Percentiles rank a stretch among this genome's conserved stretches.
phyloP scores from a whole-genome alignment of 352 stramenopile genomes.

The Globisporangium spinosum region DNA sequence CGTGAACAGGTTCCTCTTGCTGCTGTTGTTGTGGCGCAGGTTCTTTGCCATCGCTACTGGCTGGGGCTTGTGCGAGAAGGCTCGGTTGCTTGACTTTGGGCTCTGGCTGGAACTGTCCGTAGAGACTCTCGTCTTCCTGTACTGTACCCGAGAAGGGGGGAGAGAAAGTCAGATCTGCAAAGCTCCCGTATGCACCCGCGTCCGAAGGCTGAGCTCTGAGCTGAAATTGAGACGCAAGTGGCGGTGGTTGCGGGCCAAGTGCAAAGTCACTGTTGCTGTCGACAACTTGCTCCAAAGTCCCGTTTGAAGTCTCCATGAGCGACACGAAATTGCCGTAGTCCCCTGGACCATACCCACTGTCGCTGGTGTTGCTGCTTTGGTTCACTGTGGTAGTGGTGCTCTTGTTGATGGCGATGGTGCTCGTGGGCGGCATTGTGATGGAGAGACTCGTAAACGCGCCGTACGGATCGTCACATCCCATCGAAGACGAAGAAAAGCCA shows the following conservation, averaged over 20 bases:
- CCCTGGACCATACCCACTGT: not conserved
- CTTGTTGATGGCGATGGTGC: not conserved
- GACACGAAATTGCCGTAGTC: constrained; percentile 51
- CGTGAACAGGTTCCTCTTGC: not conserved
- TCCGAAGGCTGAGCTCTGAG: not conserved
- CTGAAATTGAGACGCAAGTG: constrained; percentile 12
- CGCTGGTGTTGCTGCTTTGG: not conserved
- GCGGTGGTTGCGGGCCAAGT: constrained; percentile 24
- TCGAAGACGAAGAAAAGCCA: not conserved
- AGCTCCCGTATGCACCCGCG: constrained; percentile 33
- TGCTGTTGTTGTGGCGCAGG: not conserved
- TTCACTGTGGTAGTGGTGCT: not conserved
- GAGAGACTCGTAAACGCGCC: constrained; percentile 24
- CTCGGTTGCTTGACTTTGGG: constrained; percentile 1
- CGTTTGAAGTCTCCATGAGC: constrained; percentile 7
- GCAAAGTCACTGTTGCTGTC: constrained; percentile 8
- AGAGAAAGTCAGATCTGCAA: constrained; percentile 26
- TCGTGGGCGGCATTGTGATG: constrained; percentile 6
- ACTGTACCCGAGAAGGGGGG: not conserved
- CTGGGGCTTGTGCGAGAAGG: constrained; percentile 2
- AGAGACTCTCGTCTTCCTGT: constrained; percentile 4
- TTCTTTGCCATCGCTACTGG: not conserved
- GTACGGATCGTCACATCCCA: constrained; percentile 20
- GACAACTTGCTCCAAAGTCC: not conserved
- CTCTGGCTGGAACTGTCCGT: constrained; percentile 23